Conservation (phyloP, 2,329 filamentous ascomycete genomes). For the Botrytis fragariae region DNA sequence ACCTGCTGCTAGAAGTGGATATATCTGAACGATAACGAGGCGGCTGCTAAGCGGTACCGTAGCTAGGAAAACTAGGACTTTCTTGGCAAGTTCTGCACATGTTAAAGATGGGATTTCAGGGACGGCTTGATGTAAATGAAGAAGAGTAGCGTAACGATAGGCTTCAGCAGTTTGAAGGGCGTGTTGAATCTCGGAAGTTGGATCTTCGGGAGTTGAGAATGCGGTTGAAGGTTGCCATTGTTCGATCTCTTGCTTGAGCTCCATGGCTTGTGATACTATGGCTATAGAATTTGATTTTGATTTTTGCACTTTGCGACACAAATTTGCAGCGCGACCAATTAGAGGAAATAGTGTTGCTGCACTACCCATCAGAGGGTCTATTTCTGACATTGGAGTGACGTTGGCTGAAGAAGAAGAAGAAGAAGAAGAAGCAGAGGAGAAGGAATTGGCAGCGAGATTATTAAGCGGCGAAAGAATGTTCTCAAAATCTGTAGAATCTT, state of each 20-base stretch:
- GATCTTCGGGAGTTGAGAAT: conserved; percentile 62
- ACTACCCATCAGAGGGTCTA: conserved; percentile 72
- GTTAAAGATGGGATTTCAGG: conserved; percentile 63
- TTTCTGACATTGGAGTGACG: conserved; percentile 42
- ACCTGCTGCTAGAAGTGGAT: conserved; percentile 64
- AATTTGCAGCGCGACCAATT: conserved; percentile 62
- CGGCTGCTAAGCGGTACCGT: conserved; percentile 61
- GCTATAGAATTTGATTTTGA: conserved; percentile 52
- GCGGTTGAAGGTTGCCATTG: conserved; percentile 52
- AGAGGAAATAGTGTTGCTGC: conserved; percentile 66
- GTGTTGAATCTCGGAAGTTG: conserved; percentile 59
- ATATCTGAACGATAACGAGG: conserved; percentile 67
- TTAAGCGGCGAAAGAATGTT: conserved; percentile 44
- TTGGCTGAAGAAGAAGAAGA: conserved; percentile 40
- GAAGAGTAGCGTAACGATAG: conserved; percentile 63
- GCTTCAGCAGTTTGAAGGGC: conserved; percentile 65
- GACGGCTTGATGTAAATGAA: conserved; percentile 67
- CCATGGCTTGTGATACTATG: conserved; percentile 60
- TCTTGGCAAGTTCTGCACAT: conserved; percentile 57
- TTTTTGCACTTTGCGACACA: conserved; percentile 61
- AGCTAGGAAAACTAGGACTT: conserved; percentile 59
- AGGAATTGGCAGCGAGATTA: conserved; percentile 24
- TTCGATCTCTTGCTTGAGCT: conserved; percentile 59
- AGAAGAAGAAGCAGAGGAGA: conserved; percentile 24
- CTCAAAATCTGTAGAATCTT: conserved; percentile 54